Evolutionary conservation across 495 filamentous ascomycete species (phyloP).

Genomic region (Aspergillus ellipticus): DNA sequence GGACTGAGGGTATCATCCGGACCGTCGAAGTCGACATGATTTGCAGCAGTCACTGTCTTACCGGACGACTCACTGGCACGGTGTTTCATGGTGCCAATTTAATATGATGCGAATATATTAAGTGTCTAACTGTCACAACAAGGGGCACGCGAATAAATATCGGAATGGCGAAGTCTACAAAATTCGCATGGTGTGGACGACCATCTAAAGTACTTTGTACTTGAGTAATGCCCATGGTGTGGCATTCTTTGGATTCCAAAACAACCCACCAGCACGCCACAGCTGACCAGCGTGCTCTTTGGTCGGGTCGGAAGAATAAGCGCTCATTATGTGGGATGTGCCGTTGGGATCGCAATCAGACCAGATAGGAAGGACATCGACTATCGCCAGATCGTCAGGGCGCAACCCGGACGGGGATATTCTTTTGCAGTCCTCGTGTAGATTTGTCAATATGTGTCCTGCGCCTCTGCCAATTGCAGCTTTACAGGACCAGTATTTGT

Average conservation of each 20-base stretch:
- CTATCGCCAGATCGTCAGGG: not conserved
- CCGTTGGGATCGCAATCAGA: not conserved
- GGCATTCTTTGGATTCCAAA: not conserved
- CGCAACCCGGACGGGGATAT: not conserved
- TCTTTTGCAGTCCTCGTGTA: not conserved
- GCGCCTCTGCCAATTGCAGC: not conserved
- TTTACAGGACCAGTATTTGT: not conserved
- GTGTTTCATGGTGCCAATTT: not conserved
- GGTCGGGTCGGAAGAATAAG: not conserved
- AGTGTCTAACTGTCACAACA: not conserved
- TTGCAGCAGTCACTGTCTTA: not conserved
- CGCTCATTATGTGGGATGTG: not conserved
- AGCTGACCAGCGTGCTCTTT: not conserved
- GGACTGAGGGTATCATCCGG: conserved; percentile 8
- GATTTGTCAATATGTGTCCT: not conserved
- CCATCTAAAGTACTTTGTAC: not conserved
- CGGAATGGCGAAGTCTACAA: not conserved
- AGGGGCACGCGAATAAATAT: not conserved
- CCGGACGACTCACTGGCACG: not conserved
- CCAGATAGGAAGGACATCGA: not conserved
- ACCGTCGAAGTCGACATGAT: conserved; percentile 5
- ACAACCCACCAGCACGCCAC: not conserved
- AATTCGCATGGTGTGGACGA: not conserved
- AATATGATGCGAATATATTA: not conserved
- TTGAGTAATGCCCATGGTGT: not conserved